Evolutionary conservation across 768 basidiomycete genomes (phyloP).

Genomic region (Pleurotus citrinopileatus): DNA sequence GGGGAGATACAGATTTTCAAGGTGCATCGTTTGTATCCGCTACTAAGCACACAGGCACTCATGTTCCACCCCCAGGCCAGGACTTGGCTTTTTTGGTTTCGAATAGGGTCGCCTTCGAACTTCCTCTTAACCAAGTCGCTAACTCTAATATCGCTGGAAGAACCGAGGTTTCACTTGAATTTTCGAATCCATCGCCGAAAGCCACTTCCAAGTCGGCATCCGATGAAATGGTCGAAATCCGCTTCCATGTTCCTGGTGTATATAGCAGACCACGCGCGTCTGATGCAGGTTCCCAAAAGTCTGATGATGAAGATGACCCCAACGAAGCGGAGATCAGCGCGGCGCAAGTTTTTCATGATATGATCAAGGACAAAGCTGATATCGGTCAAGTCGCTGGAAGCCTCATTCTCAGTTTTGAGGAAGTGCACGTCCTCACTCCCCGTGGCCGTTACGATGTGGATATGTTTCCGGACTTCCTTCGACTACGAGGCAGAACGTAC

Average conservation of each 20-base stretch:
- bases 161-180: constrained; percentile 99
- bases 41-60: not conserved
- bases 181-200: constrained; percentile 51
- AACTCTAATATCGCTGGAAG: constrained; percentile 98
- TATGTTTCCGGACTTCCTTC: constrained; percentile 93
- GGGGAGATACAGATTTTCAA: constrained; percentile 94
- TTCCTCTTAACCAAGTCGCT: constrained; percentile 82
- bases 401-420: constrained; percentile 91
- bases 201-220: constrained; percentile 36
- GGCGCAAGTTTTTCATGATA: constrained; percentile 95
- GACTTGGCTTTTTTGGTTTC: constrained; percentile 91
- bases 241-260: constrained; percentile 91
- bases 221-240: constrained; percentile 94
- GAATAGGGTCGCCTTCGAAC: constrained; percentile 84
- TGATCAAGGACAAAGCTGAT: constrained; percentile 94
- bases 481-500: constrained; percentile 97
- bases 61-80: constrained; percentile 52
- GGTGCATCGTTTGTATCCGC: constrained; percentile 44
- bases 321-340: constrained; percentile 83
- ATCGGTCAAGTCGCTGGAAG: constrained; percentile 91
- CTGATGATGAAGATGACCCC: constrained; percentile 59
- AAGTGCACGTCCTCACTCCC: constrained; percentile 92
- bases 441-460: constrained; percentile 97
- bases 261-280: constrained; percentile 60
- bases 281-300: constrained; percentile 72